These are phyloP conservation scores for Suillus ampliporus DNA, from an alignment of 768 basidiomycete genomes.

Conservation along the genomic window DNA sequence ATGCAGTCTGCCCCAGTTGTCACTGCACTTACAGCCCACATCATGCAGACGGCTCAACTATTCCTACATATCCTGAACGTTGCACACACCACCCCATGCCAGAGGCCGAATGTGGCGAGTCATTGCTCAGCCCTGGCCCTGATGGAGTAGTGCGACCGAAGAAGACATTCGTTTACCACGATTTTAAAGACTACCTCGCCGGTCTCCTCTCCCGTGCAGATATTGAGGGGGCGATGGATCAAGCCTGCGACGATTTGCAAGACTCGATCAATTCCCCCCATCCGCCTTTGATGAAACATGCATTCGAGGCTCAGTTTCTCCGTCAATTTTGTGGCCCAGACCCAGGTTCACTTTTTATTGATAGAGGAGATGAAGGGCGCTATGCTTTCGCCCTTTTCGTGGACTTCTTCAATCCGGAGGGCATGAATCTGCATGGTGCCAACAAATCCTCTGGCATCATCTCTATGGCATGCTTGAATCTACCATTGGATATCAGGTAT, in stretches of 20 bases:
- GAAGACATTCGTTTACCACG: not conserved
- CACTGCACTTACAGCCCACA: slow-evolving; percentile 6
- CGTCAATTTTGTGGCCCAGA: slow-evolving; percentile 32
- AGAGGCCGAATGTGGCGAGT: slow-evolving; percentile 3
- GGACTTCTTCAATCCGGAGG: slow-evolving; percentile 43
- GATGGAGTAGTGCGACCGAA: not conserved
- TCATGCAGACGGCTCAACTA: not conserved
- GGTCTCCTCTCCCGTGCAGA: not conserved
- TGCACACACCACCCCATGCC: not conserved
- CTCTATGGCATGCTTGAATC: slow-evolving; percentile 32
- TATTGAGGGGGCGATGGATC: slow-evolving; percentile 10
- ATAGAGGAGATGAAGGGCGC: slow-evolving; percentile 20
- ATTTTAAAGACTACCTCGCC: not conserved
- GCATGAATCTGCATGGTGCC: slow-evolving; percentile 34
- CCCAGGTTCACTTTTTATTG: slow-evolving; percentile 1
- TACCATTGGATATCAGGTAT: slow-evolving; percentile 41
- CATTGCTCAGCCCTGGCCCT: no score
- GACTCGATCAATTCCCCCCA: no score
- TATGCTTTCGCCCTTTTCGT: slow-evolving; percentile 21
- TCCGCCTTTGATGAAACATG: slow-evolving; percentile 14
- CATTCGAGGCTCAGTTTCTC: slow-evolving; percentile 36
- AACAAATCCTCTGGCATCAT: slow-evolving; percentile 36
- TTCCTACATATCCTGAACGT: not conserved
- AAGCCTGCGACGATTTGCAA: not conserved
- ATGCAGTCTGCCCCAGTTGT: slow-evolving; percentile 9